Conservation (phyloP, 2,329 filamentous ascomycete genomes). For the Pestalotiopsis sp. region DNA sequence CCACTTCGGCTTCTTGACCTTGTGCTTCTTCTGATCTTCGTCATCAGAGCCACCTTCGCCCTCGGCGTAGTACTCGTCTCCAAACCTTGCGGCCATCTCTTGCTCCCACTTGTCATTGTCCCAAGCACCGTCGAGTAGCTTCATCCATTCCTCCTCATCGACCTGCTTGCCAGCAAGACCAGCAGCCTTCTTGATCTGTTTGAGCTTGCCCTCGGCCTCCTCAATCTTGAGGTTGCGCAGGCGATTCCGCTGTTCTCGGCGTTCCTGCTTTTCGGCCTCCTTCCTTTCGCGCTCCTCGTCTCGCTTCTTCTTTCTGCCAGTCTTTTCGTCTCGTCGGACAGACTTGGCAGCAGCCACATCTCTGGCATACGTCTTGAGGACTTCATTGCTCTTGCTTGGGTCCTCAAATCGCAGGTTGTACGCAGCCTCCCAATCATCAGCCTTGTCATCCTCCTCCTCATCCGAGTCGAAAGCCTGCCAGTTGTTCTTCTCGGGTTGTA, state of each 20-base stretch:
- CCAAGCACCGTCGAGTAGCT: constrained; percentile 85
- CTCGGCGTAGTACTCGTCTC: constrained; percentile 85
- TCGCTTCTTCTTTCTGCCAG: constrained; percentile 73
- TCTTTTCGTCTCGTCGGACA: constrained; percentile 82
- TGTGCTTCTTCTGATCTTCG: constrained; percentile 62
- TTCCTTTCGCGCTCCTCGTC: constrained; percentile 78
- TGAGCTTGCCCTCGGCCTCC: constrained; percentile 83
- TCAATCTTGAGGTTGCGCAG: constrained; percentile 88
- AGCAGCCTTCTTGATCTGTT: constrained; percentile 86
- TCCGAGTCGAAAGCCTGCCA: constrained; percentile 91
- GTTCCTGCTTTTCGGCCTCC: constrained; percentile 75
- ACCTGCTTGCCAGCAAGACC: constrained; percentile 70
- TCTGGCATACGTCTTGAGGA: constrained; percentile 85
- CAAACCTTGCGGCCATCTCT: constrained; percentile 87
- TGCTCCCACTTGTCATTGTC: constrained; percentile 88
- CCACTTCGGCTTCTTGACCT: constrained; percentile 83
- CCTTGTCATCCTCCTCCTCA: constrained; percentile 69
- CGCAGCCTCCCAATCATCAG: constrained; percentile 87
- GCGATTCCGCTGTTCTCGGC: constrained; percentile 79
- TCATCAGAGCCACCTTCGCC: constrained; percentile 66
- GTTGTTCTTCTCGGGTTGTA: constrained; percentile 62
- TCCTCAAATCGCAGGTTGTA: constrained; percentile 98
- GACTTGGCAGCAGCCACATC: constrained; percentile 81
- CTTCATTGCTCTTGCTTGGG: constrained; percentile 83
- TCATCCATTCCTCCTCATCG: constrained; percentile 79